These are phyloP conservation scores for Calonectria multiphialidica DNA, from an alignment of 2,329 filamentous ascomycete genomes.

Conservation along the genomic window DNA sequence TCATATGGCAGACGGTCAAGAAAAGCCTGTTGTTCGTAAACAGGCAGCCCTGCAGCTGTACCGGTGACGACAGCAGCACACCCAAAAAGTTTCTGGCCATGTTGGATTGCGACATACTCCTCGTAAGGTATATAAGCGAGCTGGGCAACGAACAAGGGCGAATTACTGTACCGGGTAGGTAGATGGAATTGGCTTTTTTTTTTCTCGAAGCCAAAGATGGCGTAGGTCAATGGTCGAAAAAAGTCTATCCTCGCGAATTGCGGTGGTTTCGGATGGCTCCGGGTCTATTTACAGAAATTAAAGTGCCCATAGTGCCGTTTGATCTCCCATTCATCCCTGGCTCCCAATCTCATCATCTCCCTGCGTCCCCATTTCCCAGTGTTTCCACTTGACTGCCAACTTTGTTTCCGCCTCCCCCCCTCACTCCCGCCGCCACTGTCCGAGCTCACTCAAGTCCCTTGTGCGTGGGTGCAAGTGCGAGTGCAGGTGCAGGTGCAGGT, in stretches of 20 bases:
- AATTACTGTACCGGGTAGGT: not conserved
- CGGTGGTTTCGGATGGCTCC: not conserved
- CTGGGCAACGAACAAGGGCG: not conserved
- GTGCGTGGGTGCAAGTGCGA: too few relatives aligned
- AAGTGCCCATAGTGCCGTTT: not conserved
- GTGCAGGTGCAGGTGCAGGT: too few relatives aligned
- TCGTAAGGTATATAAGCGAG: conserved; percentile 1
- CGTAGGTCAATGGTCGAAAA: not conserved
- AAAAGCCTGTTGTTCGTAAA: too few relatives aligned
- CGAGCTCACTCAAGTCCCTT: not conserved
- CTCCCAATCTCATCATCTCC: conserved; percentile 1
- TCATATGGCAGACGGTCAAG: too few relatives aligned
- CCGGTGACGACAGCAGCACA: not conserved
- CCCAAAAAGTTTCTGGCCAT: not conserved
- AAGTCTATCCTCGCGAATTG: not conserved
- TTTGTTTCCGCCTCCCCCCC: conserved; percentile 2
- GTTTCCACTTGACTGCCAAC: conserved; percentile 2
- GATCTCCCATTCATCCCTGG: not conserved
- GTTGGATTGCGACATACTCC: not conserved
- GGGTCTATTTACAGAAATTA: conserved; percentile 11
- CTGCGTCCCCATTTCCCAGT: conserved; percentile 4
- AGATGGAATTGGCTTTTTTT: not conserved
- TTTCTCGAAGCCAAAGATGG: conserved; percentile 1
- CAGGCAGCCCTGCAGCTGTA: not conserved
- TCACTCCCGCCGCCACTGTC: not conserved